Percentiles rank a stretch among this genome's conserved stretches.
phyloP scores from a whole-genome alignment of 306 rosid genomes.

The Astragalus glycyphyllos region DNA sequence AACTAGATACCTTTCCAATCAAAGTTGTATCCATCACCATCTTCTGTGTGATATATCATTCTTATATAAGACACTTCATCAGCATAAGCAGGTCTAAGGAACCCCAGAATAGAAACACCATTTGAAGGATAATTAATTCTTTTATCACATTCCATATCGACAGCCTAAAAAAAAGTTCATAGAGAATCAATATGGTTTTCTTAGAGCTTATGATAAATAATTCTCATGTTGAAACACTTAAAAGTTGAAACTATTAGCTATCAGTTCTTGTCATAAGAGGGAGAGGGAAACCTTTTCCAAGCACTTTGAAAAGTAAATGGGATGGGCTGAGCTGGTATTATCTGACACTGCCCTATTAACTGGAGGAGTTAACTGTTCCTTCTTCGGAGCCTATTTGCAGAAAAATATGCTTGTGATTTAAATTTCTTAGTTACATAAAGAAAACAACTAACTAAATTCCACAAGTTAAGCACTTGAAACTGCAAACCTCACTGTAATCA shows the following conservation, averaged over 20 bases:
- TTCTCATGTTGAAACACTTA: constrained; percentile 27
- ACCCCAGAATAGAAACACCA: constrained; percentile 88
- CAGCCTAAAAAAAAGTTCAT: constrained; percentile 59
- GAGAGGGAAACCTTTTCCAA: constrained; percentile 64
- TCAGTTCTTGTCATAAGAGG: background rate
- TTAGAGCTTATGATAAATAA: constrained; percentile 33
- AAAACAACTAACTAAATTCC: constrained; percentile 11
- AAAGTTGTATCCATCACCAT: constrained; percentile 59
- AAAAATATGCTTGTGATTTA: constrained; percentile 40
- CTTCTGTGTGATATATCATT: constrained; percentile 59
- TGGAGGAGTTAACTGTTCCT: constrained; percentile 57
- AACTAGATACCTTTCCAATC: constrained; percentile 69
- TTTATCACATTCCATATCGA: constrained; percentile 58
- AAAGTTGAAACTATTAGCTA: constrained; percentile 24
- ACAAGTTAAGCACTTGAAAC: constrained; percentile 36
- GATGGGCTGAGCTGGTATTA: constrained; percentile 62
- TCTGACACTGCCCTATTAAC: constrained; percentile 61
- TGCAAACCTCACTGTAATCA: constrained; percentile 71
- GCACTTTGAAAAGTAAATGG: constrained; percentile 84
- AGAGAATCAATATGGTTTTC: constrained; percentile 40
- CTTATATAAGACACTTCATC: constrained; percentile 77
- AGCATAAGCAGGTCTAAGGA: constrained; percentile 75
- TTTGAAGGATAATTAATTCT: constrained; percentile 83
- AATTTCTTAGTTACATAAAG: constrained; percentile 38
- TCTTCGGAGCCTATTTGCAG: constrained; percentile 58